phyloP scores from a whole-genome alignment of 2,329 filamentous ascomycete species.

The Paraconiothyrium sp. region DNA sequence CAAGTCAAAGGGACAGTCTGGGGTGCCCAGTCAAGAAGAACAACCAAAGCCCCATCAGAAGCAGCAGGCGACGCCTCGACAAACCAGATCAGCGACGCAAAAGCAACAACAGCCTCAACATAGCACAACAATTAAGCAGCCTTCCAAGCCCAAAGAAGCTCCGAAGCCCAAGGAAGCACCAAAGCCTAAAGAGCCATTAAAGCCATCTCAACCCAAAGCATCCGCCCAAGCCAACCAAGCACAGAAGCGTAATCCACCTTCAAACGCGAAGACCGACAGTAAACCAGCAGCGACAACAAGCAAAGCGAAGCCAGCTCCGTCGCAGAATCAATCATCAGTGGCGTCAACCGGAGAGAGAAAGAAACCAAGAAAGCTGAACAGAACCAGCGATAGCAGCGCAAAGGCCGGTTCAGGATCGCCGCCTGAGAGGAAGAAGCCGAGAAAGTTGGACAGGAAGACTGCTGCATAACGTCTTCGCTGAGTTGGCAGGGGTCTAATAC shows the following conservation, averaged over 20 bases:
- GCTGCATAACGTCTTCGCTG: background rate
- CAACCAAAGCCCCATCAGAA: background rate
- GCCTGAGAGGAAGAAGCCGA: constrained; percentile 6
- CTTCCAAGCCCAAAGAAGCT: constrained; percentile 12
- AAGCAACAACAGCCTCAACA: background rate
- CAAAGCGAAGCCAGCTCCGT: background rate
- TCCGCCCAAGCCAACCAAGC: constrained; percentile 4
- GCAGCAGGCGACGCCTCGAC: background rate
- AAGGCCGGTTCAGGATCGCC: constrained; percentile 1
- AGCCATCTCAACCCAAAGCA: constrained; percentile 1
- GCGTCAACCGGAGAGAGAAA: background rate
- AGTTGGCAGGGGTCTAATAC: background rate
- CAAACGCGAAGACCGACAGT: background rate
- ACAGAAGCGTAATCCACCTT: constrained; percentile 4
- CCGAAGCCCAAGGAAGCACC: constrained; percentile 10
- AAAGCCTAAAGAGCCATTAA: constrained; percentile 2
- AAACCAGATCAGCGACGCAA: background rate
- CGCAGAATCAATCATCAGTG: background rate
- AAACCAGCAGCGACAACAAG: constrained; percentile 5
- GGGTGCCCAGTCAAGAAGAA: background rate
- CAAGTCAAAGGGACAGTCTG: background rate
- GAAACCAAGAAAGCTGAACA: constrained; percentile 10
- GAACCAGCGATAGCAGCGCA: background rate
- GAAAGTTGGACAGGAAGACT: constrained; percentile 9
- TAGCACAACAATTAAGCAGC: background rate